phyloP scores from a whole-genome alignment of 129 eudicot species.

The Heracleum sosnowskyi region DNA sequence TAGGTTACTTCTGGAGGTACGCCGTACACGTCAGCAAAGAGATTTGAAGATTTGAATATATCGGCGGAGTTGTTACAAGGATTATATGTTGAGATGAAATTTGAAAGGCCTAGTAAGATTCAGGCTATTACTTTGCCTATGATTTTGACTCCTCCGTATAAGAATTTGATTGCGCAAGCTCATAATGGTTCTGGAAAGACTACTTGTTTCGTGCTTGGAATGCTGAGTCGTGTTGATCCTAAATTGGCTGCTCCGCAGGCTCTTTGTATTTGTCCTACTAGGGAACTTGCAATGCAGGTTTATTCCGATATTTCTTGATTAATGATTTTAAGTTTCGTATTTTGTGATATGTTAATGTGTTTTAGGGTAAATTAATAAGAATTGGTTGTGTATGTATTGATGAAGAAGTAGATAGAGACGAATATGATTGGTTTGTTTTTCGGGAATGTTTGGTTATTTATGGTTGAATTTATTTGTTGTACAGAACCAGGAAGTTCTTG shows the following conservation, averaged over 20 bases:
- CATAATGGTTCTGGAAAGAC: constrained; percentile 96
- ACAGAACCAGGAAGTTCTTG: constrained; percentile 85
- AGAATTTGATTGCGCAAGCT: constrained; percentile 78
- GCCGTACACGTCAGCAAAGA: constrained; percentile 65
- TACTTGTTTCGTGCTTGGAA: constrained; percentile 87
- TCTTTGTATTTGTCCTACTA: constrained; percentile 77
- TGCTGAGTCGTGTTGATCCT: constrained; percentile 88
- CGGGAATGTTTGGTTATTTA: not conserved
- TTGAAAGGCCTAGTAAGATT: constrained; percentile 86
- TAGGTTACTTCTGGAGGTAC: constrained; percentile 69
- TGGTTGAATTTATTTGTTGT: constrained; percentile 6
- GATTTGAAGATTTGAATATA: constrained; percentile 61
- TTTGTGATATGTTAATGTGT: not conserved
- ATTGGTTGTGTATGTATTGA: not conserved
- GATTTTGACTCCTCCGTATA: constrained; percentile 76
- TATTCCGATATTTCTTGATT: not conserved
- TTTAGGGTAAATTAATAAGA: not conserved
- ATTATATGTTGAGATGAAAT: constrained; percentile 71
- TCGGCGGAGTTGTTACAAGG: constrained; percentile 69
- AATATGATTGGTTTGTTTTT: too few species aligned
- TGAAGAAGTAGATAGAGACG: not conserved
- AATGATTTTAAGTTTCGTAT: too few species aligned
- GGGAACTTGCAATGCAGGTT: constrained; percentile 85
- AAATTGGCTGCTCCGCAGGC: constrained; percentile 60
- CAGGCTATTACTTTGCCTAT: constrained; percentile 77